Evolutionary conservation across 2,329 filamentous ascomycete species (phyloP).

Genomic region (Teratosphaeria pseudoeucalypti): DNA sequence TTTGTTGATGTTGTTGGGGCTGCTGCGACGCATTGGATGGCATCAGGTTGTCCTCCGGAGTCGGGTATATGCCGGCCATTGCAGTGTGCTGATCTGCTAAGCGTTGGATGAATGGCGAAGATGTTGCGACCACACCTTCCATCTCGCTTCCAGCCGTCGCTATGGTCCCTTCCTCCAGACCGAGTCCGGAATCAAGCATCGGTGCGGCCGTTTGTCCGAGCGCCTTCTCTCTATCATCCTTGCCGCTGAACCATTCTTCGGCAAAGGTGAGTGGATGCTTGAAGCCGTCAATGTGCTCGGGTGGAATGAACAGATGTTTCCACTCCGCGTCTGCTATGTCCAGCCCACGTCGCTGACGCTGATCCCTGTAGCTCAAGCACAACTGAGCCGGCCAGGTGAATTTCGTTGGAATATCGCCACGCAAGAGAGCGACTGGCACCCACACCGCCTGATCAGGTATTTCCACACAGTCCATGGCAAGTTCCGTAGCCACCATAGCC

Average conservation of each 20-base stretch:
- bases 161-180: not conserved
- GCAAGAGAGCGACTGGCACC: not conserved
- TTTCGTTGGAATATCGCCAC: not conserved
- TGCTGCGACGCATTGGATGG: slow-evolving; percentile 11
- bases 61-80: slow-evolving; percentile 55
- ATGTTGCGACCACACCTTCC: slow-evolving; percentile 6
- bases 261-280: slow-evolving; percentile 16
- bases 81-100: slow-evolving; percentile 29
- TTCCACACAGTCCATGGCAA: slow-evolving; percentile 7
- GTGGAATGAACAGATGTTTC: slow-evolving; percentile 14
- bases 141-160: not conserved
- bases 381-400: slow-evolving; percentile 14
- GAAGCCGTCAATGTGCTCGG: slow-evolving; percentile 20
- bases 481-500: not conserved
- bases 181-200: not conserved
- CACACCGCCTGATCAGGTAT: slow-evolving; percentile 2
- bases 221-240: slow-evolving; percentile 14
- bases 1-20: slow-evolving; percentile 3
- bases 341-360: not conserved
- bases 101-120: slow-evolving; percentile 27
- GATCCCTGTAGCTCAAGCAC: slow-evolving; percentile 7
- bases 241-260: slow-evolving; percentile 18
- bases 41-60: slow-evolving; percentile 51
- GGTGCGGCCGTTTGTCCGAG: not conserved
- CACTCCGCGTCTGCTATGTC: slow-evolving; percentile 4